Evolutionary conservation across 768 basidiomycete species (phyloP), one percentile per base, ranked within the genome.

Genomic region (Cystobasidium ongulense): DNA sequence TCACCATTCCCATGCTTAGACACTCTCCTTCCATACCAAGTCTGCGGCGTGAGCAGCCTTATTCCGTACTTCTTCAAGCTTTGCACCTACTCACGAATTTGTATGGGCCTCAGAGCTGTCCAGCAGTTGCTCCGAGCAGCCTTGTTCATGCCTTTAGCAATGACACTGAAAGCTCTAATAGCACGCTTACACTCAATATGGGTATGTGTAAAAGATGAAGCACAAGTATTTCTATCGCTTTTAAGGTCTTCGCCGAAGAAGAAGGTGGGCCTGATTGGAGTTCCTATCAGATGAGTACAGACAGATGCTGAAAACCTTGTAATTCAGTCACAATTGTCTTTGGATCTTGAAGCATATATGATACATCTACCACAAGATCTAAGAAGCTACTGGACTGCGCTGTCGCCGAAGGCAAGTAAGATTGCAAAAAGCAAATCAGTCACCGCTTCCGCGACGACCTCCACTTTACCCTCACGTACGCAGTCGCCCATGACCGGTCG

Each of bases 121-220:
- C 50, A 71, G 29, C 68, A 71, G 35, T 38, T 57, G 1, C 68
- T 71, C 5, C 68, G 68, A 4, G 68, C 68, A 36, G 68, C 68
- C 21, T 35, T 71, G 23, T 71, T 71, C 54, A 71, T 71, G 68
- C 68, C 68, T 17, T 53, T 71, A 23, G 54, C 68, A 35, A 27
- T 71, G 52, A 41, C 68, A 8, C 35, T 38, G 46, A 71, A 71
- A 29, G 68, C 53, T 29, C 8, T 71, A 25, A 36, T 71, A 5
- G 68, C 68, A 11, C 52, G 68, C 11, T 21, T 71, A 4, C 31
- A 59, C 25, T 11, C 25, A 27, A 52, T 71, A 25, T 71, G 23
- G 33, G 29, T 35, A 8, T 54, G 35, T 17, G 59, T 71, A 21
- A 36, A 71, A 21, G 68, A 29, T n/a, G 68, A 71, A 59, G 15